Evolutionary conservation across 805 yeast species (phyloP).

Genomic region (Wickerhamiella cacticola): DNA sequence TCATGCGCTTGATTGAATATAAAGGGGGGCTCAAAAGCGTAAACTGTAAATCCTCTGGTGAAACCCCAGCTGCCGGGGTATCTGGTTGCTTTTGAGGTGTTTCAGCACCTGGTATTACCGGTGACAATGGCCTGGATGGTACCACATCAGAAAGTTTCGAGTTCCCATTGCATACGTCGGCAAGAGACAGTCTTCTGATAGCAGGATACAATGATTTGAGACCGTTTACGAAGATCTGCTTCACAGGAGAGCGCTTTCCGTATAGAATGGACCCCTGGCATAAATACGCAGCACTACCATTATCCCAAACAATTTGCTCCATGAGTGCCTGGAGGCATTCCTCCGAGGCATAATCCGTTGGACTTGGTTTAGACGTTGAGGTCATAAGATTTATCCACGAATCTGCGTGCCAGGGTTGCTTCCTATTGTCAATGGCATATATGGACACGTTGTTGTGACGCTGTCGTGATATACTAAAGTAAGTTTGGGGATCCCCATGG

Average conservation of each 20-base stretch:
- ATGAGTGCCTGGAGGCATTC: constrained; percentile 17
- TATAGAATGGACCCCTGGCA: not conserved
- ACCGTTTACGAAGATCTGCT: constrained; percentile 12
- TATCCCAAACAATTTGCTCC: constrained; percentile 31
- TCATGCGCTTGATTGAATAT: constrained; percentile 23
- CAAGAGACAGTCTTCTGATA: constrained; percentile 2
- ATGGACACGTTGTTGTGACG: not conserved
- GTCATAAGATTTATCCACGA: not conserved
- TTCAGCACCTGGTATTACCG: constrained; percentile 11
- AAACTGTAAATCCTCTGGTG: constrained; percentile 6
- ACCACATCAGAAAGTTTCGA: not conserved
- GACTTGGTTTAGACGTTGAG: not conserved
- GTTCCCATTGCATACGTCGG: not conserved
- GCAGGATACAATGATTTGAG: constrained; percentile 6
- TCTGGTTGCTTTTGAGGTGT: not conserved
- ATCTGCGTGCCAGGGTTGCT: constrained; percentile 5
- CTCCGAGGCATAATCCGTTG: constrained; percentile 2
- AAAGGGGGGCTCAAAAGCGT: constrained; percentile 26
- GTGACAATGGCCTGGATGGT: constrained; percentile 3
- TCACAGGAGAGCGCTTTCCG: not conserved
- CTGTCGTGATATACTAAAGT: constrained; percentile 3
- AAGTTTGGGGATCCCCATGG: constrained; percentile 3
- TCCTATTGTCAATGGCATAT: not conserved
- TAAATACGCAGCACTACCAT: constrained; percentile 16
- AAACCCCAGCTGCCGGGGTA: not conserved